A percentile compares a stretch with the other conserved stretches of the same genome.
Evolutionary conservation across 441 rosid genomes (phyloP).

Genomic region (Adansonia gregorii): DNA sequence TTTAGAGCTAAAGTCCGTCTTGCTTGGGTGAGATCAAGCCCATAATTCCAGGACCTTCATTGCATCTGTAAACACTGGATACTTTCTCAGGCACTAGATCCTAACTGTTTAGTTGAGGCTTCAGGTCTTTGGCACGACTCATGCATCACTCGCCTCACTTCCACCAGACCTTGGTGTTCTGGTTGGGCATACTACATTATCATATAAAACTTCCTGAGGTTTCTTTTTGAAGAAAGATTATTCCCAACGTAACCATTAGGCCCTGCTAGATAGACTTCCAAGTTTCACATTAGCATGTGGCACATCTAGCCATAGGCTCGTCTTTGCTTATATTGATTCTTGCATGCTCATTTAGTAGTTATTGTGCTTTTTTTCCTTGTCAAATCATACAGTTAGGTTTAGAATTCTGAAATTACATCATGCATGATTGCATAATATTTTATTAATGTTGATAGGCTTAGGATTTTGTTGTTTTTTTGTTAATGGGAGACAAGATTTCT

Average conservation of each 20-base stretch:
- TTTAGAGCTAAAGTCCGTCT: conserved; percentile 6
- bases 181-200: too few relatives aligned
- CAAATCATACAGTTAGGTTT: not conserved
- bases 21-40: not conserved
- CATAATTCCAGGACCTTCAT: not conserved
- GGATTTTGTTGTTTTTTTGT: not conserved
- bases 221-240: too few relatives aligned
- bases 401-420: not conserved
- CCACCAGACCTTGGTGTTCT: too few relatives aligned
- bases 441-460: not conserved
- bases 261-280: too few relatives aligned
- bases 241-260: too few relatives aligned
- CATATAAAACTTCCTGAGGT: too few relatives aligned
- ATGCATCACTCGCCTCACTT: too few relatives aligned
- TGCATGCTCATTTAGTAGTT: not conserved
- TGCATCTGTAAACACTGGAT: not conserved
- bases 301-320: not conserved
- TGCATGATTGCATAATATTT: not conserved
- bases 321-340: not conserved
- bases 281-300: not conserved
- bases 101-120: too few relatives aligned
- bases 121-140: too few relatives aligned
- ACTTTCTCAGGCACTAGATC: not conserved
- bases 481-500: not conserved
- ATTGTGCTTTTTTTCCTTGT: not conserved